Base-by-base conservation (phyloP, 2,329 filamentous ascomycete species). In the Trichoderma brevicompactum region DNA sequence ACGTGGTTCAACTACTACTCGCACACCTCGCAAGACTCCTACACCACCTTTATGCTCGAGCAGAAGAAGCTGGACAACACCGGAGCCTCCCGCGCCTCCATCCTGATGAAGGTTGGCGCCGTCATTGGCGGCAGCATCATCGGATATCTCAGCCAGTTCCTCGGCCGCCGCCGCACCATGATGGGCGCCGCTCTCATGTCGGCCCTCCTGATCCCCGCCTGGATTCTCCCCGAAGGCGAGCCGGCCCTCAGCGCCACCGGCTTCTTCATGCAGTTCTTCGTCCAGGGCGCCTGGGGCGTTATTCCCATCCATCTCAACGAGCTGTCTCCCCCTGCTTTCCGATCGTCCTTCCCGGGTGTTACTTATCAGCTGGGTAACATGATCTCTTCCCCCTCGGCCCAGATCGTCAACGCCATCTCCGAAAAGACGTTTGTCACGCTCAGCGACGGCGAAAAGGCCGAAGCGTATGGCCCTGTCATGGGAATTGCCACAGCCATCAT, bases 21-120 rank as follows among this genome's bases (percentile, higher is more conserved):
- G 58, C 91, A 94, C 80, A 92, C 90, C 1, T 89, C 87, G 28
- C 91, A 94, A 75, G 91, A 94, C 78, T 89, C 85, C 55, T 94
- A 93, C 79, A 92, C 91, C 0, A 93, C 91, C 3, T 92, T 93
- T 74, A 90, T 94, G 88, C 81, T 89, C 44, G 83, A 83, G 5
- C 84, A 92, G 70, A 93, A 94, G 77, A 86, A 88, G 68, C 82
- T 94, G 66, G 72, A 82, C 63, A 89, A 91, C 71, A 73, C 79
- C 1, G 82, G 82, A 0, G 89, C 90, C 5, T 89, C 85, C 7
- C 86, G 89, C n/a, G 90, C 90, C 15, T 89, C 86, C n/a, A 93
- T 94, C 70, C 77, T 94, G 66, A 92, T 92, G 88, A 93, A 93
- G 78, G 87, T 85, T 1, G 91, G 91, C 32, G 90, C 91, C 49